phyloP scores from a whole-genome alignment of 2,329 filamentous ascomycete species.

The Chaetomium strumarium region DNA sequence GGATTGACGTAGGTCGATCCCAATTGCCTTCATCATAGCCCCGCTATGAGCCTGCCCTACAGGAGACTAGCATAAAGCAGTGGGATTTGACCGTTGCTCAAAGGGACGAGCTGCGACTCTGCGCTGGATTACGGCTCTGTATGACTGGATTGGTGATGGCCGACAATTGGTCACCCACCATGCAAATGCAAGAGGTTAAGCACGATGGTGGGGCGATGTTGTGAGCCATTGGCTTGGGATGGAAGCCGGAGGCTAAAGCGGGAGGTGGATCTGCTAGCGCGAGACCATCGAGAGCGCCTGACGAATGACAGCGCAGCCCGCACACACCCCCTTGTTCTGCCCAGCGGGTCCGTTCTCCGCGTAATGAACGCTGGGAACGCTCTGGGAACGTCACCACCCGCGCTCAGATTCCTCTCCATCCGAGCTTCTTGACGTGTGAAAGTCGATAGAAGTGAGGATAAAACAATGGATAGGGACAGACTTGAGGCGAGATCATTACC shows the following conservation, averaged over 20 bases:
- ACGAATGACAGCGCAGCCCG: background rate
- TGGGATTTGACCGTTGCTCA: background rate
- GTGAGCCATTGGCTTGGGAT: background rate
- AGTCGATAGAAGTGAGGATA: no score
- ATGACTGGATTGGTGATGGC: background rate
- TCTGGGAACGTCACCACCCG: background rate
- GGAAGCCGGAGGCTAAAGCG: conserved; percentile 3
- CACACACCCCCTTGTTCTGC: background rate
- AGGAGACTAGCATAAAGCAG: background rate
- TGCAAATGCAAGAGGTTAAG: background rate
- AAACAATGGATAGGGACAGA: no score
- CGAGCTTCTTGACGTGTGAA: no score
- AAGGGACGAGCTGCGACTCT: background rate
- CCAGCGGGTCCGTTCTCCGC: background rate
- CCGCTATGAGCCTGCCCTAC: no score
- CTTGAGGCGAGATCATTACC: no score
- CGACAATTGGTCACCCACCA: background rate
- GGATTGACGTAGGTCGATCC: background rate
- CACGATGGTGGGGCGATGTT: background rate
- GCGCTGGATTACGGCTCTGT: background rate
- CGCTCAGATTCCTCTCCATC: no score
- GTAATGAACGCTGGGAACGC: no score
- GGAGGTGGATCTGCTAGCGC: conserved; percentile 5
- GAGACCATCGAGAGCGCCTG: background rate
- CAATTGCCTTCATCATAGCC: no score